Evolutionary conservation across 2,329 filamentous ascomycete genomes (phyloP), one percentile per base, ranked within the genome.

Genomic region (Calonectria hawksworthii): DNA sequence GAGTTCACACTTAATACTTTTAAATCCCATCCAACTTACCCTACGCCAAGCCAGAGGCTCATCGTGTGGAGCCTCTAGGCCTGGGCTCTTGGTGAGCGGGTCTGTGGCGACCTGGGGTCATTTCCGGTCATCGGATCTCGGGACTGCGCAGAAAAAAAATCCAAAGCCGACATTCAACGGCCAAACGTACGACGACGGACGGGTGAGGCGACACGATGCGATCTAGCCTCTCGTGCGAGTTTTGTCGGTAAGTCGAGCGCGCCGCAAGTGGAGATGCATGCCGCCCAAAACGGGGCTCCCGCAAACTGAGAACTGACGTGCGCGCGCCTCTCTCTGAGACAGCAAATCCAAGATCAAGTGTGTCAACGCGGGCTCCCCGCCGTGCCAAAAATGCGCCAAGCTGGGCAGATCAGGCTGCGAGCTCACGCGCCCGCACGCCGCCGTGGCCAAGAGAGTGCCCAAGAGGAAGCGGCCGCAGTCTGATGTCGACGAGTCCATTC

Each of bases 321-420:
- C n/a, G n/a, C n/a, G n/a, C n/a, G 32, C 16, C n/a, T n/a, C n/a
- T n/a, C n/a, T n/a, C 23, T 36, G 56, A 63, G 56, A 23, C 28
- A 85, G 84, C 28, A 80, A 78, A 64, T 84, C 83, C 52, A 85
- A 85, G 61, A 77, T 85, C 18, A 85, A 85, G 59, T 85, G 84
- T 66, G 76, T 83, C 16, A 83, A 85, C 71, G 61, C 74, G 7
- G 84, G 84, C 28, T 75, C 38, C 4, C 70, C 83, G 23, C 84
- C 84, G 0, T 85, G 84, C 6, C 77, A 79, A 23, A 78, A 82
- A 41, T 85, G 84, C 34, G 74, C 77, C 28, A 82, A 80, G 54
- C 76, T 81, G 2, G 78, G 77, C 4, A 78, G 78, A 5, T 34
- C 74, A 8, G 78, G 75, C 0, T 85, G 84, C 44, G 74, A 77